Conservation (phyloP, 176 grass and related monocot species). For the Neostapfia colusana region DNA sequence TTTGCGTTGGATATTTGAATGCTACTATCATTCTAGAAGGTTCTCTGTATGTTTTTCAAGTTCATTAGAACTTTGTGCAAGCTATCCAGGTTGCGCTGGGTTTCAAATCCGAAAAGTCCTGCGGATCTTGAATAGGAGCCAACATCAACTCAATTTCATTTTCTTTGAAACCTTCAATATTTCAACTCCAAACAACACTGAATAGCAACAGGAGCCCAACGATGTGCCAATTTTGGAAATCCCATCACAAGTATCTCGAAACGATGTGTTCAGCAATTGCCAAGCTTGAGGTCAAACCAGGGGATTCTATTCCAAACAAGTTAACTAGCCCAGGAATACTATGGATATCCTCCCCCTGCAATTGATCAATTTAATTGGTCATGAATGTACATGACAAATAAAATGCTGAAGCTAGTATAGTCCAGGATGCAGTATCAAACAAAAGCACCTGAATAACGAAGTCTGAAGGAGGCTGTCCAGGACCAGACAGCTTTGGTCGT, state of each 20-base stretch:
- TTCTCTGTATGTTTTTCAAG: not conserved
- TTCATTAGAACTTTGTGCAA: not conserved
- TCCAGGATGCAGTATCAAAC: not conserved
- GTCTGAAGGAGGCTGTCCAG: constrained; percentile 55
- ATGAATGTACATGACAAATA: constrained; percentile 18
- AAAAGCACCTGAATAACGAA: constrained; percentile 79
- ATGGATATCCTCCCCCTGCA: constrained; percentile 78
- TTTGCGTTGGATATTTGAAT: not conserved
- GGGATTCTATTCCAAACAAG: constrained; percentile 92
- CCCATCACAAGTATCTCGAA: constrained; percentile 52
- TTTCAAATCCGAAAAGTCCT: not conserved
- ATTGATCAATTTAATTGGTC: constrained; percentile 17
- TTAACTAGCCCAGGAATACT: constrained; percentile 78
- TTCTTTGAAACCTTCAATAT: not conserved
- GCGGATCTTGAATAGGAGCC: not conserved
- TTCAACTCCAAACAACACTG: not conserved
- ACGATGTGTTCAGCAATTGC: constrained; percentile 70
- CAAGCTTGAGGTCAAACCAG: constrained; percentile 84
- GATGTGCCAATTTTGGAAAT: not conserved
- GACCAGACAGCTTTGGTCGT: constrained; percentile 78
- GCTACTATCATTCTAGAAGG: not conserved
- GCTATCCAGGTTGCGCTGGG: not conserved
- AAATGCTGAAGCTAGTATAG: not conserved
- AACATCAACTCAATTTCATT: not conserved
- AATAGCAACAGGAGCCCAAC: not conserved